Evolutionary conservation across 805 yeast genomes (phyloP), one percentile per base, ranked within the genome.

Genomic region (Kodamaea hsintzibuensis): DNA sequence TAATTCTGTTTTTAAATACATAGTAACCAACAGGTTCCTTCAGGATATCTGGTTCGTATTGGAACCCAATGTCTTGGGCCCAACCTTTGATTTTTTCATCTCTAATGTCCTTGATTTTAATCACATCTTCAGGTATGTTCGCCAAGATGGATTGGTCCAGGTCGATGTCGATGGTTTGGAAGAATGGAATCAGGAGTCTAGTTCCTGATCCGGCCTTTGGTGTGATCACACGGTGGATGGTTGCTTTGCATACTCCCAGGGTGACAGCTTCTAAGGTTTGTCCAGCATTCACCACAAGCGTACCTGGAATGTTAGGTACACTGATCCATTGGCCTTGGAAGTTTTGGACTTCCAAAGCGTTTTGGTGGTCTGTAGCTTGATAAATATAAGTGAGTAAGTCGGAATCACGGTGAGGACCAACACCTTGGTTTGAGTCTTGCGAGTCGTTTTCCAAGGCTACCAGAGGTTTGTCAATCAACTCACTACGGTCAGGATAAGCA

Each of bases 391-490:
- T 84, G 27, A 85, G 62, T 60, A 85, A 73, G 52, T 83, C 88
- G 2, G 85, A 81, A 60, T 86, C 91, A 54, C 88, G 77, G 61
- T 86, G 91, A 2, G 88, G 85, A 0, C 89, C 88, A 14, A 78
- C 81, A 0, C 87, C 88, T 59, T 81, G 85, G 9, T 51, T 52
- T 19, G 70, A 61, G 7, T 65, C 58, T 12, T 69, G 67, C 17
- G 66, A 60, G 51, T 71, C 75, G 48, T 43, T 37, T 14, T 67
- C 57, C 25, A 68, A 54, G 1, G 69, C 71, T 7, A 56, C 60
- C 30, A 71, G 62, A 39, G 57, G 52, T 7, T 56, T 55, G 2
- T 60, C 56, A n/a, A 46, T 55, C 45, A 73, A 62, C 46, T 67
- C 66, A 0, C 55, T 45, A 1, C 64, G 61, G 50, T 80, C 84